These are phyloP conservation scores for Trichoderma sp. DNA, from an alignment of 2,329 filamentous ascomycete species.

Conservation along the genomic window DNA sequence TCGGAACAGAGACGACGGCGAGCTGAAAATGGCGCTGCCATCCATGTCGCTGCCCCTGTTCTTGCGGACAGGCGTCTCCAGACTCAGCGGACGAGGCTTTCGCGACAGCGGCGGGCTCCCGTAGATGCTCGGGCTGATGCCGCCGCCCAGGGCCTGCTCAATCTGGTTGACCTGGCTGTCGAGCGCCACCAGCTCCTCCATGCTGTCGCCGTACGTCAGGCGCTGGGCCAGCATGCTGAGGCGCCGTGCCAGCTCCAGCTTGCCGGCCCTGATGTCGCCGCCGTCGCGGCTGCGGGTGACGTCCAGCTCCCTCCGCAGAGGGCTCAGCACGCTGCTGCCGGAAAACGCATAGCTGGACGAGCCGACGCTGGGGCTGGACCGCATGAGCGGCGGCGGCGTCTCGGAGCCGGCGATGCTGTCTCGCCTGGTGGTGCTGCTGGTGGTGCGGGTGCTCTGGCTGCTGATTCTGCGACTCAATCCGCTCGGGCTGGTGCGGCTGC, in stretches of 20 bases:
- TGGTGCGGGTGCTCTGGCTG: conserved; percentile 22
- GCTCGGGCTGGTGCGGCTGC: conserved; percentile 20
- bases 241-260: conserved; percentile 45
- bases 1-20: conserved; percentile 36
- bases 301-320: conserved; percentile 32
- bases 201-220: conserved; percentile 33
- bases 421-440: conserved; percentile 18
- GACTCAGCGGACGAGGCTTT: conserved; percentile 21
- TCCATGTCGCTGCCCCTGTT: conserved; percentile 21
- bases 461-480: conserved; percentile 18
- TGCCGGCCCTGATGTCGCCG: conserved; percentile 31
- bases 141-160: conserved; percentile 29
- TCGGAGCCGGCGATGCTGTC: conserved; percentile 17
- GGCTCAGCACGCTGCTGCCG: conserved; percentile 30
- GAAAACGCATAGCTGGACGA: conserved; percentile 35
- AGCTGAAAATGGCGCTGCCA: conserved; percentile 32
- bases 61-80: conserved; percentile 29
- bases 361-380: conserved; percentile 33
- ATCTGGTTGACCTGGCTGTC: conserved; percentile 39
- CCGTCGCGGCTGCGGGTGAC: conserved; percentile 18
- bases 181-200: conserved; percentile 35
- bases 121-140: conserved; percentile 16
- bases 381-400: conserved; percentile 27
- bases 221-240: conserved; percentile 40
- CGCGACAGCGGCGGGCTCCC: conserved; percentile 21